These are phyloP conservation scores for Coffea humblotiana DNA, from an alignment of 305 asterid genomes.

Conservation along the genomic window DNA sequence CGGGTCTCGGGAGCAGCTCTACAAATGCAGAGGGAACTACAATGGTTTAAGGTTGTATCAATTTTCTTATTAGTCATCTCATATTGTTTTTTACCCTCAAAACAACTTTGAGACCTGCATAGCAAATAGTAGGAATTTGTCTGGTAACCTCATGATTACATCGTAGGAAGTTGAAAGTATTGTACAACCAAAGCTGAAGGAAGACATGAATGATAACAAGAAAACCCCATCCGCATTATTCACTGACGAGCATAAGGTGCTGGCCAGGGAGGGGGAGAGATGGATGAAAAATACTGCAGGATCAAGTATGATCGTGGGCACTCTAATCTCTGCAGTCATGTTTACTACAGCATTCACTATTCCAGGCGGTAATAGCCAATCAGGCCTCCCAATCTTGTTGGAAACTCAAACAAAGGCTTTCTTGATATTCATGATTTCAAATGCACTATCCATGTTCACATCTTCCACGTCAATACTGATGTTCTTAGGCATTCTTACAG, in stretches of 20 bases:
- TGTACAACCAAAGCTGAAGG: constrained; percentile 35
- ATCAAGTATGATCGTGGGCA: constrained; percentile 46
- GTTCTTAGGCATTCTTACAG: constrained; percentile 46
- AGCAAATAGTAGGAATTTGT: too few species aligned
- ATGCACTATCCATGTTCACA: constrained; percentile 43
- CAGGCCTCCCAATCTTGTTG: constrained; percentile 35
- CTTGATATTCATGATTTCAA: constrained; percentile 22
- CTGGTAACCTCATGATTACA: neutral
- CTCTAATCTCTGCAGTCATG: constrained; percentile 49
- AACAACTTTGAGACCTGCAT: neutral
- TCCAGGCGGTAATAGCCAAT: constrained; percentile 38
- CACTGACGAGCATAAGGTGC: constrained; percentile 33
- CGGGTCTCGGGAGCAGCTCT: constrained; percentile 50
- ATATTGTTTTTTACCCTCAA: neutral
- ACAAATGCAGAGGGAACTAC: constrained; percentile 50
- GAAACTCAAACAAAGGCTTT: constrained; percentile 2
- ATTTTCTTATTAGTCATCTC: neutral
- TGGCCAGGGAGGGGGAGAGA: constrained; percentile 38
- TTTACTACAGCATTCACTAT: constrained; percentile 50
- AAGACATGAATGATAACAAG: constrained; percentile 32
- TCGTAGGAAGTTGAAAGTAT: constrained; percentile 39
- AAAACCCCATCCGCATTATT: constrained; percentile 34
- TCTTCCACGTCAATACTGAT: constrained; percentile 36
- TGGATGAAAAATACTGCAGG: constrained; percentile 58
- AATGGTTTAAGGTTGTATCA: constrained; percentile 42